Conservation (phyloP, 192 early-diverging fungal genomes). For the Ambispora gerdemannii region DNA sequence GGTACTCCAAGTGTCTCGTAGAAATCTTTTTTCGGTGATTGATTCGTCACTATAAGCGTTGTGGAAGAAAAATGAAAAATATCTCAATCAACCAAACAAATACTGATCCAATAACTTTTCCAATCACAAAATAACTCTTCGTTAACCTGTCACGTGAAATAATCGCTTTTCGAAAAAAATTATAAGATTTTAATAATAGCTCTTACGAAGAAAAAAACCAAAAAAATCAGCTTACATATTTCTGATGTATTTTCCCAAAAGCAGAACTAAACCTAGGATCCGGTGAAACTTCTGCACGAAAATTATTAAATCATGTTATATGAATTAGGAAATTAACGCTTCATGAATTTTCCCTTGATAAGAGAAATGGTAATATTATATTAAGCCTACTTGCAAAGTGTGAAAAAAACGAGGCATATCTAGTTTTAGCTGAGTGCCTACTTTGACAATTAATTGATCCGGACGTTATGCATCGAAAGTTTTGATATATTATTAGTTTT, state of each 20-base stretch:
- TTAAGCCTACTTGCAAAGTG: background rate
- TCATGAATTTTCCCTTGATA: background rate
- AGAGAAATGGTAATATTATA: background rate
- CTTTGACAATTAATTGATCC: background rate
- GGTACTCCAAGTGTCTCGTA: conserved; percentile 85
- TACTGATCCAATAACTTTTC: background rate
- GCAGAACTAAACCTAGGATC: too few species aligned
- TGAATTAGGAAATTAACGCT: background rate
- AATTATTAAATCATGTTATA: background rate
- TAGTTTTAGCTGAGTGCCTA: background rate
- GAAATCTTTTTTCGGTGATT: conserved; percentile 61
- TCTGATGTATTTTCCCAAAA: background rate
- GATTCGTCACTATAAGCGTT: background rate
- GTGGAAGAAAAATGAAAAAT: background rate
- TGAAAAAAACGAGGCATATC: background rate
- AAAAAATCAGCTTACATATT: background rate
- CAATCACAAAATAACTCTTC: background rate
- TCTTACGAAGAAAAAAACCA: background rate
- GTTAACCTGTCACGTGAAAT: conserved; percentile 22
- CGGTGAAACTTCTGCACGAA: too few species aligned
- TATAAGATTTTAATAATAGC: background rate
- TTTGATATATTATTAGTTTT: too few species aligned
- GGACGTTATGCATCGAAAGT: too few species aligned
- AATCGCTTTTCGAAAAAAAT: conserved; percentile 8
- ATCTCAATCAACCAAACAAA: background rate